A percentile compares a stretch with the other conserved stretches of the same genome.
phyloP scores from a whole-genome alignment of 2,329 filamentous ascomycete genomes.

The Fusarium neocosmosporiellum region DNA sequence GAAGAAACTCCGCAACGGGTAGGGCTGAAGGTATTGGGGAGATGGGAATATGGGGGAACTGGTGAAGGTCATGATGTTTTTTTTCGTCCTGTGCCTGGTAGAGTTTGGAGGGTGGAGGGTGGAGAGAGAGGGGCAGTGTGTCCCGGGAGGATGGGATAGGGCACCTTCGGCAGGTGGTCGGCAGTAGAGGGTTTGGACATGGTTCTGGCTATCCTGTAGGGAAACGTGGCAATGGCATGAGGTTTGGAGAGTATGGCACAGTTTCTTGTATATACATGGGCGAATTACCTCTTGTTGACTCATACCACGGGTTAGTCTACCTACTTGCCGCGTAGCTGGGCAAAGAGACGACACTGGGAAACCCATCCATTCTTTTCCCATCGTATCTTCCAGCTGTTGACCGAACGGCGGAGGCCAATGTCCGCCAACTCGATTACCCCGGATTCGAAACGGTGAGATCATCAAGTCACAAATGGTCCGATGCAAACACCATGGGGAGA shows the following conservation, averaged over 20 bases:
- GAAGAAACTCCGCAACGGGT: constrained; percentile 36
- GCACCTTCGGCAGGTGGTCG: neutral
- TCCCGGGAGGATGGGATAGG: neutral
- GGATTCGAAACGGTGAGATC: constrained; percentile 6
- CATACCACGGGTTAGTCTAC: neutral
- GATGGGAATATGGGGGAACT: constrained; percentile 17
- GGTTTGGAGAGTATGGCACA: neutral
- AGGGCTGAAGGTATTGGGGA: constrained; percentile 30
- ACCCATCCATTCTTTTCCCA: neutral
- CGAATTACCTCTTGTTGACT: neutral
- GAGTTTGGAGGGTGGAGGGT: no score
- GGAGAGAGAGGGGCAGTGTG: neutral
- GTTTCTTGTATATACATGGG: neutral
- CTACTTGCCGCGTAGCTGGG: neutral
- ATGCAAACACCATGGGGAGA: neutral
- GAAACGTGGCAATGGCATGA: neutral
- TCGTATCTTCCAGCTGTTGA: neutral
- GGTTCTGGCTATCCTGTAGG: neutral
- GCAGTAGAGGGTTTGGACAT: neutral
- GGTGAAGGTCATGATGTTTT: constrained; percentile 36
- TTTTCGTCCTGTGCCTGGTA: constrained; percentile 6
- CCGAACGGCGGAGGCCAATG: constrained; percentile 2
- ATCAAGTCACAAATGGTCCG: neutral
- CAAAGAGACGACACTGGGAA: neutral
- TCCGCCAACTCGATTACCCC: neutral